These are phyloP conservation scores for Przewalskia tangutica DNA, from an alignment of 257 asterid genomes.

Conservation along the genomic window DNA sequence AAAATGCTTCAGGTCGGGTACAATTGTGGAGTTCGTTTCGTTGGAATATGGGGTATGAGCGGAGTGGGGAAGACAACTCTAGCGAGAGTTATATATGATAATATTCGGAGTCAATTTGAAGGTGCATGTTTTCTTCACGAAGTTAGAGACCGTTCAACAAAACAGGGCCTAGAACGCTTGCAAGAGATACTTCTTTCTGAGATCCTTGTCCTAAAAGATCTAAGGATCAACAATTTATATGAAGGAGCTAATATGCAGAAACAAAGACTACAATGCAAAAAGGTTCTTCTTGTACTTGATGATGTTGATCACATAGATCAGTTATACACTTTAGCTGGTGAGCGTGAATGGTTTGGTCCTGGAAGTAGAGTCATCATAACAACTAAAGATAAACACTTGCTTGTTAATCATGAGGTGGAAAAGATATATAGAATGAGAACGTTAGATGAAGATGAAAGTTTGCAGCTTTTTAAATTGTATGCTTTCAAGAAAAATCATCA, in stretches of 20 bases:
- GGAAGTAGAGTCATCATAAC: conserved; percentile 5
- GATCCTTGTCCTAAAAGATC: background rate
- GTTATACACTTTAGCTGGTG: background rate
- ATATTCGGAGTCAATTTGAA: background rate
- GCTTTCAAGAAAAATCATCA: background rate
- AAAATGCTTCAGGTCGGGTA: background rate
- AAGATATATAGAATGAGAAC: background rate
- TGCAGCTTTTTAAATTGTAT: background rate
- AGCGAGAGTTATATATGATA: background rate
- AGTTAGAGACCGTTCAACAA: background rate
- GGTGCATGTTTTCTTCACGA: background rate
- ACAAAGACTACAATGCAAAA: background rate
- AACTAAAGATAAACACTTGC: background rate
- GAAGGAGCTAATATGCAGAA: background rate
- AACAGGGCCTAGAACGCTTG: background rate
- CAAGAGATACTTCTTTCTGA: background rate
- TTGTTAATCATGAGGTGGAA: background rate
- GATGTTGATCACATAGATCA: background rate
- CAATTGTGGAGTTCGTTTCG: background rate
- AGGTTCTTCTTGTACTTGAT: background rate
- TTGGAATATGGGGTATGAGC: background rate
- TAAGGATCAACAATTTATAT: background rate
- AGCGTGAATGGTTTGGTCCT: background rate
- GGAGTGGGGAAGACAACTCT: background rate
- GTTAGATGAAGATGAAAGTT: background rate